Conservation (phyloP, 306 rosid species). For the cucumber (Cucumis sativus) region Cucumber_9930_V3 NC_026655.2:31739501-31740000, state of each 20-base stretch:
- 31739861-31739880: conserved; percentile 49
- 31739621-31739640: conserved; percentile 62
- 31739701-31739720: conserved; percentile 49
- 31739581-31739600: conserved; percentile 69
- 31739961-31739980: conserved; percentile 32
- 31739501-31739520: conserved; percentile 69
- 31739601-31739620: conserved; percentile 46
- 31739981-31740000: conserved; percentile 49
- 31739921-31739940: conserved; percentile 30
- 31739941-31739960: conserved; percentile 52
- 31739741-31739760: conserved; percentile 54
- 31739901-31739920: conserved; percentile 52
- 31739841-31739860: conserved; percentile 39
- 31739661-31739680: conserved; percentile 71
- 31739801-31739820: conserved; percentile 40
- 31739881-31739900: conserved; percentile 65
- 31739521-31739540: conserved; percentile 70
- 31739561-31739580: conserved; percentile 66
- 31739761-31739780: conserved; percentile 74
- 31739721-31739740: conserved; percentile 32
- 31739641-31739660: conserved; percentile 52
- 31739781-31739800: conserved; percentile 87
- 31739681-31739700: conserved; percentile 50
- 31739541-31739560: conserved; percentile 52
- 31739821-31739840: conserved; percentile 85